Evolutionary conservation across 768 basidiomycete species (phyloP), one percentile per base, ranked within the genome.

Genomic region (Suillus lakei): DNA sequence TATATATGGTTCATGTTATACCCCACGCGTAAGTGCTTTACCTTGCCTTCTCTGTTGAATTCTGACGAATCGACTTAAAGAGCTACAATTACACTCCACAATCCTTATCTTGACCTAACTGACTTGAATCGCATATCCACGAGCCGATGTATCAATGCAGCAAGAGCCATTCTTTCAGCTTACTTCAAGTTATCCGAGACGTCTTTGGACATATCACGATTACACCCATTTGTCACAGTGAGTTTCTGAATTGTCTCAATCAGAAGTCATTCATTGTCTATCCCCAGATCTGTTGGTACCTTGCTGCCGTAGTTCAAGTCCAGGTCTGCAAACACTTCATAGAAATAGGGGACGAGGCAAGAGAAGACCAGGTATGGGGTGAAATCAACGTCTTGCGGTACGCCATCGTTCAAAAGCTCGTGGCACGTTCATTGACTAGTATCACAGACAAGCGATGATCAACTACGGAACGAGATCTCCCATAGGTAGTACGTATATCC

Each of bases 301-400:
- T 95, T 18, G 93, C 93, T 8, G 93, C 93, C 16, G 92, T 92
- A 5, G 91, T 95, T 5, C 89, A 93, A 73, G 88, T 95, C 55
- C 92, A 95, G 70, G 81, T 92, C 44, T 95, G 93, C 84, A 93
- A 92, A 73, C 88, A 92, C 71, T 91, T 89, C 72, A 94, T 95
- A 65, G 91, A 94, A 73, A 86, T 86, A 54, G 88, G 89, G n/a
- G 92, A 95, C 76, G 80, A 81, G 16, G 86, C 86, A 58, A 81
- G 87, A 67, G 93, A 95, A 76, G 86, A 90, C 36, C 87, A 87
- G 1, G 89, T 91, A 12, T 95, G 93, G 93, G 91, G 91, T 0
- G 92, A 95, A 76, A 94, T 95, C 73, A 95, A 95, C 67, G 84
- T 91, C 2, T 79, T 95, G 56, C 84, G 92, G 92, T 91, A 70